These are phyloP conservation scores for Entophlyctis luteolus DNA, from an alignment of 192 early-diverging fungal genomes.

Conservation along the genomic window DNA sequence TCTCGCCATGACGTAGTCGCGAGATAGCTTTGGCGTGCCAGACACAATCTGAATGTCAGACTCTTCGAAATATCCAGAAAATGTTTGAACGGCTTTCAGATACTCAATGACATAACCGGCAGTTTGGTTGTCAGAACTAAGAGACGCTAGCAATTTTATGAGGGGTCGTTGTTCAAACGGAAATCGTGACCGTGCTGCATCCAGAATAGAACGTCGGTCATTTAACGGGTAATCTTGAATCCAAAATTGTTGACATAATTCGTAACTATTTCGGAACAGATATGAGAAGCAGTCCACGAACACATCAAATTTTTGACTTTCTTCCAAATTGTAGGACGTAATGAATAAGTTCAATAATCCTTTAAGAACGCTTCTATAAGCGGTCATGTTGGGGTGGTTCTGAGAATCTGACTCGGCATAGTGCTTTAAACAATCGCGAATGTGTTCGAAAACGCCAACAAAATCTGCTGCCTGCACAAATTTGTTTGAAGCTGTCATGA, in stretches of 20 bases:
- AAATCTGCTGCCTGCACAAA: constrained; percentile 2
- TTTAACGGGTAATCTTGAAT: constrained; percentile 32
- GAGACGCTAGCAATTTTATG: constrained; percentile 27
- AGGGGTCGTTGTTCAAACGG: constrained; percentile 32
- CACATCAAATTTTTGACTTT: constrained; percentile 28
- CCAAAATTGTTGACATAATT: constrained; percentile 43
- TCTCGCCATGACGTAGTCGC: neutral
- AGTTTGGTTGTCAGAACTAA: constrained; percentile 19
- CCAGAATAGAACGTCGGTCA: constrained; percentile 37
- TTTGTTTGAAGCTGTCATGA: neutral
- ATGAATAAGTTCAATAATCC: constrained; percentile 34
- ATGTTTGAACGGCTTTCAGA: constrained; percentile 26
- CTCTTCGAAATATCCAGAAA: constrained; percentile 29
- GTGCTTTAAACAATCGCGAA: neutral
- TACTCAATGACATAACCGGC: constrained; percentile 37
- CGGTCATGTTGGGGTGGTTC: constrained; percentile 24
- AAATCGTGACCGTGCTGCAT: constrained; percentile 29
- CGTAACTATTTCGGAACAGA: constrained; percentile 26
- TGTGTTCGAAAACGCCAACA: constrained; percentile 9
- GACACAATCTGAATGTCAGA: neutral
- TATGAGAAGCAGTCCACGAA: constrained; percentile 25
- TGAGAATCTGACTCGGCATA: neutral
- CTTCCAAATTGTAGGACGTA: constrained; percentile 22
- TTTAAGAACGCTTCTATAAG: constrained; percentile 44
- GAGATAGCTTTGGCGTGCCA: neutral